Conservation (phyloP, 1,139 yeast genomes). For the Taphrina pruni region DNA sequence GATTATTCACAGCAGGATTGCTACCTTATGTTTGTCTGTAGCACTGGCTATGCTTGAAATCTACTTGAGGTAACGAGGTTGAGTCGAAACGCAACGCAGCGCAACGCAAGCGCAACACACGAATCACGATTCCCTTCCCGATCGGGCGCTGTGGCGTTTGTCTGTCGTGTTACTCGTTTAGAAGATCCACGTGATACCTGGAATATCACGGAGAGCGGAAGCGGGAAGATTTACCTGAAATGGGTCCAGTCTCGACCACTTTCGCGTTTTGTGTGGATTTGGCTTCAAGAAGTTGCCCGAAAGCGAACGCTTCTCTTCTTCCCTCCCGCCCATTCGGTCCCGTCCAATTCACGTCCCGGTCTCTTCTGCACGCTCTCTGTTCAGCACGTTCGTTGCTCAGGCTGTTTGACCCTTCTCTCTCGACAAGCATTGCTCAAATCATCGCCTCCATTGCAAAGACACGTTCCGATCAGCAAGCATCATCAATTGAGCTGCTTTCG, state of each 20-base stretch:
- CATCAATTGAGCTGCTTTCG: no score
- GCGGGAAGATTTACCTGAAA: conserved; percentile 1
- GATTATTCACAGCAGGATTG: no score
- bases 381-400: no score
- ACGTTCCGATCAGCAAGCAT: no score
- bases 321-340: not conserved
- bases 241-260: not conserved
- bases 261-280: conserved; percentile 1
- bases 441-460: no score
- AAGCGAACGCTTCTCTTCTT: no score
- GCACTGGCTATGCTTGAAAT: no score
- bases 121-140: not conserved
- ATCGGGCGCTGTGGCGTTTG: not conserved
- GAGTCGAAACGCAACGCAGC: not conserved
- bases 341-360: not conserved
- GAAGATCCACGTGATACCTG: no score
- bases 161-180: conserved; percentile 1
- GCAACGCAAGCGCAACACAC: not conserved
- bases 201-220: not conserved
- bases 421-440: no score
- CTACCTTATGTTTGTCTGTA: no score
- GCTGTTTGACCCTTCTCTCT: no score
- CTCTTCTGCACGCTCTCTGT: no score
- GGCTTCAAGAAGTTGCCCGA: not conserved
- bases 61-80: not conserved